These are phyloP conservation scores for Ormosia emarginata DNA, from an alignment of 306 rosid genomes.

Conservation along the genomic window DNA sequence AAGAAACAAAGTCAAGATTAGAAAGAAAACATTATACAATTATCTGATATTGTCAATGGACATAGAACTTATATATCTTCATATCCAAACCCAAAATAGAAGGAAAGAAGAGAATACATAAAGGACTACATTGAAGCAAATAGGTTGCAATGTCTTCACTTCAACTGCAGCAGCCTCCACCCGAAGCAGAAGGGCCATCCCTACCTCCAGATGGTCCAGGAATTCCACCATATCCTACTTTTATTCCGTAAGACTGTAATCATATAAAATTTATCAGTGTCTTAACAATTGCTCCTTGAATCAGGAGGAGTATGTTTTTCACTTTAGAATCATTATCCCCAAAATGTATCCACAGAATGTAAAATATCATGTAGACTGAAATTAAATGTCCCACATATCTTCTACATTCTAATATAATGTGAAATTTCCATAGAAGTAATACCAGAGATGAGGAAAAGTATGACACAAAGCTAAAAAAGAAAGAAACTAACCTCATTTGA, in stretches of 20 bases:
- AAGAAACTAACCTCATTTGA: slow-evolving; percentile 81
- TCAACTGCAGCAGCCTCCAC: slow-evolving; percentile 90
- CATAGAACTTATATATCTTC: slow-evolving; percentile 6
- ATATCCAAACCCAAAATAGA: slow-evolving; percentile 37
- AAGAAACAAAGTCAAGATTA: slow-evolving; percentile 19
- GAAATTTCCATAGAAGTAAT: slow-evolving; percentile 4
- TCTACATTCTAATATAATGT: not conserved
- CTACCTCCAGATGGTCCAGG: slow-evolving; percentile 98
- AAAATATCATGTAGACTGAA: not conserved
- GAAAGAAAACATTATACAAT: slow-evolving; percentile 48
- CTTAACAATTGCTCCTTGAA: slow-evolving; percentile 1
- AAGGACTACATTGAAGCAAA: slow-evolving; percentile 21
- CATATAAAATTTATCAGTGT: slow-evolving; percentile 24
- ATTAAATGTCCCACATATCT: not conserved
- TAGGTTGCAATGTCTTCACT: slow-evolving; percentile 29
- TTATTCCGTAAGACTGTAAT: slow-evolving; percentile 94
- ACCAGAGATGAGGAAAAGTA: not conserved
- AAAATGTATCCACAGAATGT: not conserved
- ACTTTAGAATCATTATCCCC: slow-evolving; percentile 3
- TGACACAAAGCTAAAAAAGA: not conserved
- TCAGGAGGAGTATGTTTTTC: not conserved
- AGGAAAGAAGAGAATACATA: slow-evolving; percentile 9
- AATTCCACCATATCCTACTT: slow-evolving; percentile 95
- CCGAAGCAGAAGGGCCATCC: slow-evolving; percentile 80
- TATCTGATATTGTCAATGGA: slow-evolving; percentile 31